These are phyloP conservation scores for Pichia norvegensis DNA, from an alignment of 1,139 yeast genomes.

Conservation along the genomic window DNA sequence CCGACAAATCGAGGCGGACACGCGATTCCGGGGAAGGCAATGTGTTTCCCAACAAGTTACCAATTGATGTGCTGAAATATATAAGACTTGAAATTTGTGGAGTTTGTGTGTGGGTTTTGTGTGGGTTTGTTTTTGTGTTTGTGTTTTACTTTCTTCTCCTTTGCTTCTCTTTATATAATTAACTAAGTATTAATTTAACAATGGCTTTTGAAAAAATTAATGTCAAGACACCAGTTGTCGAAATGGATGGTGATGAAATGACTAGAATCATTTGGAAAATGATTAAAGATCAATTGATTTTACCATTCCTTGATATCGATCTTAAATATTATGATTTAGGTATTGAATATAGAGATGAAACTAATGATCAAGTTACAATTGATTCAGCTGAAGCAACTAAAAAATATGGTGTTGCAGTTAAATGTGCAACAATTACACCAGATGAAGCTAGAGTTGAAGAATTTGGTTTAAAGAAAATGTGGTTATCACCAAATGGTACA, in stretches of 20 bases:
- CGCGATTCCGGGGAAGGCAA: background rate
- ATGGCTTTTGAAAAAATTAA: slow-evolving; percentile 43
- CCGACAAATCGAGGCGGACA: no score
- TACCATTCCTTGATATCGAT: slow-evolving; percentile 66
- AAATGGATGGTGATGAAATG: slow-evolving; percentile 83
- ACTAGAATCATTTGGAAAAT: slow-evolving; percentile 77
- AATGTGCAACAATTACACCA: slow-evolving; percentile 83
- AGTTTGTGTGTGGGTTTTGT: no score
- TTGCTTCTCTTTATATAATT: background rate
- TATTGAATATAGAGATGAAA: slow-evolving; percentile 60
- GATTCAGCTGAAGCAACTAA: slow-evolving; percentile 74
- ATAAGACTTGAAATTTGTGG: background rate
- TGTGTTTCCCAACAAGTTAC: background rate
- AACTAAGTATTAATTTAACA: background rate
- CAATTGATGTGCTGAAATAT: background rate
- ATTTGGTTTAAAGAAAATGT: slow-evolving; percentile 69
- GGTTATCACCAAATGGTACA: slow-evolving; percentile 83
- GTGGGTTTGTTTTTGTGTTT: background rate
- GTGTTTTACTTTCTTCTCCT: background rate
- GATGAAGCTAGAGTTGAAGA: slow-evolving; percentile 77
- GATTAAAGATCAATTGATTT: slow-evolving; percentile 61
- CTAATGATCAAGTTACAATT: slow-evolving; percentile 62
- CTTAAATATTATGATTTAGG: slow-evolving; percentile 72
- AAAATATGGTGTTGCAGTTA: slow-evolving; percentile 72
- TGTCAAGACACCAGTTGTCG: slow-evolving; percentile 68